Percentiles rank a stretch among this genome's conserved stretches.
phyloP scores from a whole-genome alignment of 345 rosid genomes.

The Camelina neglecta region DNA sequence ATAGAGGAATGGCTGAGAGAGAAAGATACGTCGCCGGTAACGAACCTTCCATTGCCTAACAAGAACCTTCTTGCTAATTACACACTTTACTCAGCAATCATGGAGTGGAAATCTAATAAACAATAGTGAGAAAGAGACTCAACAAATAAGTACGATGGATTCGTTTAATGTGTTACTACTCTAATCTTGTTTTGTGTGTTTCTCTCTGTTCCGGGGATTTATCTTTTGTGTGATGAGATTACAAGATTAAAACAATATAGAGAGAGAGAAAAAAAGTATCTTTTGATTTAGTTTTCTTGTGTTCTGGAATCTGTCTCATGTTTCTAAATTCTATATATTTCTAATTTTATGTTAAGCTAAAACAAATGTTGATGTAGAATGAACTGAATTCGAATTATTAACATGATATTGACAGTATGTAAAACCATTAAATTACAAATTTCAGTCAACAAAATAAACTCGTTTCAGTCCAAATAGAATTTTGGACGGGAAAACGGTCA shows the following conservation, averaged over 20 bases:
- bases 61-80: conserved; percentile 76
- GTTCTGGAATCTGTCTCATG: neutral
- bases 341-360: too few species aligned
- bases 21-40: conserved; percentile 70
- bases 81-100: conserved; percentile 71
- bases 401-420: too few species aligned
- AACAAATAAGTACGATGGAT: neutral
- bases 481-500: too few species aligned
- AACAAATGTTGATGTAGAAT: too few species aligned
- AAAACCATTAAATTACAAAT: too few species aligned
- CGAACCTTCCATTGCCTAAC: conserved; percentile 59
- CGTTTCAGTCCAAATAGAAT: too few species aligned
- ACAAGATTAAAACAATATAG: conserved; percentile 19
- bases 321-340: too few species aligned
- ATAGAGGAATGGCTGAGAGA: conserved; percentile 73
- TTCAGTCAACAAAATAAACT: too few species aligned
- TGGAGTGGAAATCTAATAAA: conserved; percentile 71
- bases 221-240: conserved; percentile 37
- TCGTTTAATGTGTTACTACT: conserved; percentile 14
- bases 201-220: conserved; percentile 19
- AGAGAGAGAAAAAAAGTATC: neutral
- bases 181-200: conserved; percentile 2
- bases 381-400: too few species aligned
- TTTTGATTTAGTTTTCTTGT: conserved; percentile 1
- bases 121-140: conserved; percentile 24